Evolutionary conservation across 1,284 basidiomycete species (phyloP).

Genomic region (Tylopilus sp.): DNA sequence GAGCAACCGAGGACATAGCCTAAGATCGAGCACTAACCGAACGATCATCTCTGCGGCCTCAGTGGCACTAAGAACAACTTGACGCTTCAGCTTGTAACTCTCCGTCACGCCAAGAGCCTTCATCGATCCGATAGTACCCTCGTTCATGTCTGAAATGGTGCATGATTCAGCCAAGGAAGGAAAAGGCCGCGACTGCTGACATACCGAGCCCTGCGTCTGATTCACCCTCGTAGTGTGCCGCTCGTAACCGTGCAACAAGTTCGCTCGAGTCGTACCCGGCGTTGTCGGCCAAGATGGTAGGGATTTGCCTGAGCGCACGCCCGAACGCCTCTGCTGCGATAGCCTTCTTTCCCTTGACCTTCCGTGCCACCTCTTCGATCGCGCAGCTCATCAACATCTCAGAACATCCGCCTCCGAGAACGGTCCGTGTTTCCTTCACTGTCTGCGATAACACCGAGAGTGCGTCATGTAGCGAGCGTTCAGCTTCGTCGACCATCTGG

Average conservation of each 20-base stretch:
- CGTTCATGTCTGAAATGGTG: constrained; percentile 71
- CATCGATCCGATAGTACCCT: constrained; percentile 88
- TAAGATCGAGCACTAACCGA: constrained; percentile 54
- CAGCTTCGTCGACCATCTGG: constrained; percentile 99
- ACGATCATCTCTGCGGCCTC: constrained; percentile 99
- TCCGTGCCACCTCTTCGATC: constrained; percentile 85
- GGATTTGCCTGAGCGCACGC: constrained; percentile 89
- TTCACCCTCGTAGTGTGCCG: constrained; percentile 91
- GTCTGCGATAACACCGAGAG: constrained; percentile 97
- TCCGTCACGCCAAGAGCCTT: constrained; percentile 85
- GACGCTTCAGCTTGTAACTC: constrained; percentile 95
- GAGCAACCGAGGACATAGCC: constrained; percentile 5
- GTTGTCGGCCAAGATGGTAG: constrained; percentile 96
- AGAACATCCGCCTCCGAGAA: constrained; percentile 94
- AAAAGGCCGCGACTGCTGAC: background rate
- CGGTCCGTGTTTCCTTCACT: constrained; percentile 92
- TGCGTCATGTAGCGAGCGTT: constrained; percentile 96
- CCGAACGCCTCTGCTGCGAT: constrained; percentile 93
- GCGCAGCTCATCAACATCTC: constrained; percentile 98
- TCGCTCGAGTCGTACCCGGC: constrained; percentile 98
- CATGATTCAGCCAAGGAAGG: background rate
- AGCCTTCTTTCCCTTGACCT: constrained; percentile 91
- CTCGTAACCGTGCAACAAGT: constrained; percentile 84
- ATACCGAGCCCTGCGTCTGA: constrained; percentile 82
- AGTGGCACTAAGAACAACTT: constrained; percentile 91